Evolutionary conservation across 1,284 basidiomycete species (phyloP).

Genomic region (Cystobasidium pallidum): DNA sequence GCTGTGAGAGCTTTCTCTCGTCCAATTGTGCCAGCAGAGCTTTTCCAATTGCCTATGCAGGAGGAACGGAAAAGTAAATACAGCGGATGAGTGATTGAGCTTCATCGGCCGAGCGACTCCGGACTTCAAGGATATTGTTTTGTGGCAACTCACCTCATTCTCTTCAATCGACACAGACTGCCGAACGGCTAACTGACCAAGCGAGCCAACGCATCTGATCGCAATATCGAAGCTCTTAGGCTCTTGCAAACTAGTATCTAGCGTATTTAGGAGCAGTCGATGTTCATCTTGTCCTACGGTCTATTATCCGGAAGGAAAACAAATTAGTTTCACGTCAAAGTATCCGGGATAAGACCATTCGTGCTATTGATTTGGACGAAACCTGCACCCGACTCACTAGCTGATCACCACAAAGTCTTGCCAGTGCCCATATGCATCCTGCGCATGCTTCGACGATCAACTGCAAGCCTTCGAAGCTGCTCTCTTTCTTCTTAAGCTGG

Average conservation of each 20-base stretch:
- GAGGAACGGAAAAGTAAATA: neutral
- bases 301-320: neutral
- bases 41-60: constrained; percentile 65
- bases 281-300: constrained; percentile 37
- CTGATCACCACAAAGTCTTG: constrained; percentile 54
- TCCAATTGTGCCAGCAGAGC: constrained; percentile 67
- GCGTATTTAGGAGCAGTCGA: constrained; percentile 14
- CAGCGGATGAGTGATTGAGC: too few species aligned
- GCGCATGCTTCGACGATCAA: constrained; percentile 56
- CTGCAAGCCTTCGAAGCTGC: neutral
- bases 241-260: constrained; percentile 10
- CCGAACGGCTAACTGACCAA: constrained; percentile 77
- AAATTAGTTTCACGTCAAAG: neutral
- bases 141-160: constrained; percentile 65
- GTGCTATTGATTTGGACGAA: too few species aligned
- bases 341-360: neutral
- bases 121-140: constrained; percentile 39
- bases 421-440: constrained; percentile 59
- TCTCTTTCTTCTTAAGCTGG: constrained; percentile 15
- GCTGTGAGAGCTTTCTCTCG: constrained; percentile 54
- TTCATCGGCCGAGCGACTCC: too few species aligned
- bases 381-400: constrained; percentile 60
- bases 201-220: constrained; percentile 64
- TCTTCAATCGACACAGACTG: constrained; percentile 65
- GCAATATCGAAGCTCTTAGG: constrained; percentile 24